Evolutionary conservation across 352 stramenopile genomes (phyloP).

Genomic region (Phytophthora hybrid): DNA sequence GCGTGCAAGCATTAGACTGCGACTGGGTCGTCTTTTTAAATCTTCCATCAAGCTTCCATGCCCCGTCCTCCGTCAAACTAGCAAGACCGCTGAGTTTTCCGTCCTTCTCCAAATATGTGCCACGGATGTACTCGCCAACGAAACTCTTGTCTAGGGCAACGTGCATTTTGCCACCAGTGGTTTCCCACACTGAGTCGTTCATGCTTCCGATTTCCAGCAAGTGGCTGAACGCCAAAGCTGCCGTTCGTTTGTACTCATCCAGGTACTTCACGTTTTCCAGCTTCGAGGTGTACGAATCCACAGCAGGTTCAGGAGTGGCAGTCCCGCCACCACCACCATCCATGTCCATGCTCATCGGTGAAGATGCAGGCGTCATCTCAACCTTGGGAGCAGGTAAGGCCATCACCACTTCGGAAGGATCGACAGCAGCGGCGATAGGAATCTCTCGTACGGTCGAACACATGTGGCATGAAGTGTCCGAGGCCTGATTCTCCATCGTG

Average conservation of each 20-base stretch:
- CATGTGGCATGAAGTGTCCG: conserved; percentile 72
- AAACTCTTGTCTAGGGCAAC: conserved; percentile 53
- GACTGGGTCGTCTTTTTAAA: conserved; percentile 79
- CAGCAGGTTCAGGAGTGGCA: conserved; percentile 1
- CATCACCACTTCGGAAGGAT: conserved; percentile 43
- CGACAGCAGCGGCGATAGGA: conserved; percentile 51
- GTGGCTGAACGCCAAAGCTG: conserved; percentile 44
- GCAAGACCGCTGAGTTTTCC: conserved; percentile 71
- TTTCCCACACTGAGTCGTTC: conserved; percentile 69
- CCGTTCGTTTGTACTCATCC: conserved; percentile 59
- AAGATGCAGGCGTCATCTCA: conserved; percentile 28
- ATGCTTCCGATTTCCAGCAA: conserved; percentile 41
- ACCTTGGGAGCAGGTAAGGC: conserved; percentile 40
- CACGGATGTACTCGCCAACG: conserved; percentile 75
- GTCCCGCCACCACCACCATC: conserved; percentile 26
- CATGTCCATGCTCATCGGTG: conserved; percentile 53
- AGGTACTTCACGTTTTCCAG: conserved; percentile 58
- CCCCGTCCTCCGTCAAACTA: conserved; percentile 51
- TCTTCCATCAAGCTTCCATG: conserved; percentile 72
- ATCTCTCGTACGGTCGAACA: conserved; percentile 62
- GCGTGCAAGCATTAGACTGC: conserved; percentile 73
- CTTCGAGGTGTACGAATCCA: conserved; percentile 29
- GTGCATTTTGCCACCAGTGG: conserved; percentile 67
- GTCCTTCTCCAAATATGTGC: conserved; percentile 77
- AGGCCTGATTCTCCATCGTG: conserved; percentile 81